Base-by-base conservation (phyloP, 2,329 filamentous ascomycete genomes). In the Fusarium sublunatum region DNA sequence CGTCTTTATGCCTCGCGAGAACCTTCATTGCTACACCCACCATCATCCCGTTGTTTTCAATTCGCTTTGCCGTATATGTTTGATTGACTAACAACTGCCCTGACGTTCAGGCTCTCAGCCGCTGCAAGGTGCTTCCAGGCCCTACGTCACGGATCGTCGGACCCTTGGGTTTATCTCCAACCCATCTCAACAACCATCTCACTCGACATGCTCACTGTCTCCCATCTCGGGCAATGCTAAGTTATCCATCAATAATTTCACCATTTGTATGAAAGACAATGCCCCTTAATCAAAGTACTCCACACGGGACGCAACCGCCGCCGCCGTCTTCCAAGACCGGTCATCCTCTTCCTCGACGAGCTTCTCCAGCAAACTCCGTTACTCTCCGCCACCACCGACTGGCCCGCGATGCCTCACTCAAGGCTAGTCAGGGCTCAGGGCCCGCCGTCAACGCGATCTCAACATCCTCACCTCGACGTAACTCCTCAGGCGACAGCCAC, bases 401-500 rank as follows among this genome's bases (percentile, higher is more conserved):
- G 13, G 76, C 78, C 8, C 77, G 77, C 32, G 79, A 83, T 74
- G 78, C 70, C n/a, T 76, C 74, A 1, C 58, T 69, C 13, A 72
- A 68, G 48, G 72, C 68, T 1, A 71, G 55, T 19, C 66, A 66
- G 15, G 71, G 70, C 41, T 70, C 72, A 22, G 61, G 43, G 10
- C 66, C 65, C 15, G 54, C 63, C 5, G 61, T 66, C 3, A 47
- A 59, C 8, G 62, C 48, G 26, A 65, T 61, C 2, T 39, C 44
- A 4, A 58, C 68, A 8, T 68, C 63, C 2, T 67, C 73, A 2
- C 67, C 74, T 10, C 67, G 72, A 5, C 72, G 75, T 22, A 75
- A 82, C 29, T 85, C 82, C 0, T 84, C 83, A 0, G 81, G 75
- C 11, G 81, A 83, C 11, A 86, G 82, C 32, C 76, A 82, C 41